Evolutionary conservation across 2,329 filamentous ascomycete species (phyloP).

Genomic region (Talaromyces sp.): DNA sequence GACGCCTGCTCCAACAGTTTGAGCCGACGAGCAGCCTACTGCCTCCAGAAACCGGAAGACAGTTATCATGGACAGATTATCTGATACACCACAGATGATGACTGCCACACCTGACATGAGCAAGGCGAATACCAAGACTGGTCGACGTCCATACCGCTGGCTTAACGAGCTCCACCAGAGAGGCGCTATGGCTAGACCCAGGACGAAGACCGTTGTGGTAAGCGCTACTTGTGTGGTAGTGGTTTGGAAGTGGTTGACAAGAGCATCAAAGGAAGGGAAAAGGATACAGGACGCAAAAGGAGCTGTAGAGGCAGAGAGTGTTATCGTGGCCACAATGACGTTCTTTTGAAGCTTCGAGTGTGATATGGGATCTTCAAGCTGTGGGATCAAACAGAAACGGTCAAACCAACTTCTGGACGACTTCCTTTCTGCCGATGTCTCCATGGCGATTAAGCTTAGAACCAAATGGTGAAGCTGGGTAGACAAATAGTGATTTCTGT

Average conservation of each 20-base stretch:
- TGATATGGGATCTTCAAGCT: neutral
- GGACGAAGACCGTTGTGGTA: slow-evolving; percentile 37
- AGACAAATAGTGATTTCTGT: no score
- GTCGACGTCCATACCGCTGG: slow-evolving; percentile 34
- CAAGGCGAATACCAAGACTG: slow-evolving; percentile 36
- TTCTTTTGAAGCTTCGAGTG: neutral
- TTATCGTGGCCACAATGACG: neutral
- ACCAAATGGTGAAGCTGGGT: no score
- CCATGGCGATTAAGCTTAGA: neutral
- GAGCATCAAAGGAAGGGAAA: slow-evolving; percentile 22
- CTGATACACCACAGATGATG: slow-evolving; percentile 30
- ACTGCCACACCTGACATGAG: slow-evolving; percentile 34
- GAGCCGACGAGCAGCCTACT: slow-evolving; percentile 36
- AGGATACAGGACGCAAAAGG: neutral
- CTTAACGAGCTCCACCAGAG: slow-evolving; percentile 38
- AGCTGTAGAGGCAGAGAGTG: neutral
- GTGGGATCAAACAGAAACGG: neutral
- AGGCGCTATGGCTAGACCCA: slow-evolving; percentile 34
- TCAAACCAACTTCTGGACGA: neutral
- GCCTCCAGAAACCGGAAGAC: slow-evolving; percentile 34
- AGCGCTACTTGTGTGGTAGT: slow-evolving; percentile 32
- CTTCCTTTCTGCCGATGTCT: neutral
- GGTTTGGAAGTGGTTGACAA: slow-evolving; percentile 28
- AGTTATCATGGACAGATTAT: slow-evolving; percentile 36
- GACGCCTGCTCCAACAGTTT: slow-evolving; percentile 39